Evolutionary conservation across 805 yeast genomes (phyloP), one percentile per base, ranked within the genome.

Genomic region (Saccharomycopsis schoenii): DNA sequence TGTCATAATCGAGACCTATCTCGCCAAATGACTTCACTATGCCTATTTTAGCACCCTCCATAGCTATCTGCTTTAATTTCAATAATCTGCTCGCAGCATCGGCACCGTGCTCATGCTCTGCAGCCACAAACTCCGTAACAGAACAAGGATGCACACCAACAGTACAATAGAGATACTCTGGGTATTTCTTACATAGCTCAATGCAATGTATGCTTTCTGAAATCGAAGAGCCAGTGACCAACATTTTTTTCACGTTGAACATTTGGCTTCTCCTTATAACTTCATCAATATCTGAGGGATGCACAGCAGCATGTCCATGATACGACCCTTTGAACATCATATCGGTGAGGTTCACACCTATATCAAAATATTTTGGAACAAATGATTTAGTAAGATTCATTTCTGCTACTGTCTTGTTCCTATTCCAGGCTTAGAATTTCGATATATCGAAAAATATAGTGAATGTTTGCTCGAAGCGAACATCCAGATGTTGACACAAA

Each of bases 131-230:
- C 66, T 78, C 92, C 68, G 71, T 71, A 0, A 91, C 96, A 17
- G 86, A 77, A 72, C 99, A 93, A 0, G 99, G 99, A 74, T 94
- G 99, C 1, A 93, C 96, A 12, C 99, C 99, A 1, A 85, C 92
- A 0, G 99, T 94, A 25, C 88, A 82, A 63, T 74, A 80, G 37
- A 85, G 69, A 10, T 63, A 65, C 72, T 24, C 62, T 3, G 74
- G 73, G 60, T 73, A 71, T 57, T 71, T 63, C 2, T 69, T 64
- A 47, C 88, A 84, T 37, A 92, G 68, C 15, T 77, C 79, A 17
- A 88, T 71, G 8, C 91, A 87, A n/a, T 76, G 74, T 41, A 70
- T 67, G 21, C 92, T 83, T 67, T 93, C 97, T 1, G 71, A 68
- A 6, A 90, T 74, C 1, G 87, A 82, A 0, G 96, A 85, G 0